phyloP scores from a whole-genome alignment of 768 basidiomycete species.

The Glaciozyma antarctica region DNA sequence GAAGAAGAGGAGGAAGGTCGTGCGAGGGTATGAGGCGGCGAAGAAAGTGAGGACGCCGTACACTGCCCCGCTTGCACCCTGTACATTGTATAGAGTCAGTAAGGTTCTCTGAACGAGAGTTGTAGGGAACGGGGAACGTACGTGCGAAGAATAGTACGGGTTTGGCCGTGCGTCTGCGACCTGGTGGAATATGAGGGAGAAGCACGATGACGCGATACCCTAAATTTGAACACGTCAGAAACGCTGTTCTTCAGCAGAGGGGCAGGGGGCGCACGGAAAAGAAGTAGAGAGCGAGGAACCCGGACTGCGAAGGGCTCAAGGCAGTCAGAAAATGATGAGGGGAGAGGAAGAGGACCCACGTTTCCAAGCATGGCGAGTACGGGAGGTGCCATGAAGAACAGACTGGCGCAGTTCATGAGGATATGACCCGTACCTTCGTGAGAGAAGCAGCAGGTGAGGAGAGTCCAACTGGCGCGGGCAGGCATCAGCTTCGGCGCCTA shows the following conservation, averaged over 20 bases:
- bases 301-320: slow-evolving; percentile 33
- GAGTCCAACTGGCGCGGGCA: slow-evolving; percentile 55
- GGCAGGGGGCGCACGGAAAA: slow-evolving; percentile 42
- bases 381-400: slow-evolving; percentile 62
- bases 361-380: slow-evolving; percentile 58
- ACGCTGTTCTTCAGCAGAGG: too few species aligned
- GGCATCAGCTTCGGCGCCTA: background rate
- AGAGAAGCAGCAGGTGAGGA: slow-evolving; percentile 62
- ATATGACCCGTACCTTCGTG: slow-evolving; percentile 19
- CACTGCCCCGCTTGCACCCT: slow-evolving; percentile 68
- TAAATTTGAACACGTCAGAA: background rate
- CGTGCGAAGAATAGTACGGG: slow-evolving; percentile 1
- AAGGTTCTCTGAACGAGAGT: too few species aligned
- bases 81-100: background rate
- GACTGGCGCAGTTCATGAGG: slow-evolving; percentile 39
- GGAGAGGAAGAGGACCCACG: background rate
- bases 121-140: too few species aligned
- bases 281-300: slow-evolving; percentile 64
- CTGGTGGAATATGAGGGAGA: slow-evolving; percentile 15
- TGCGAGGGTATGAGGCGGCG: slow-evolving; percentile 58
- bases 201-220: slow-evolving; percentile 11
- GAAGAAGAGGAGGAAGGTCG: slow-evolving; percentile 62
- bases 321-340: too few species aligned
- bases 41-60: slow-evolving; percentile 62
- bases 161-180: slow-evolving; percentile 3